Base-by-base conservation (phyloP, 2,329 filamentous ascomycete genomes). In the Botrytis deweyae region DNA sequence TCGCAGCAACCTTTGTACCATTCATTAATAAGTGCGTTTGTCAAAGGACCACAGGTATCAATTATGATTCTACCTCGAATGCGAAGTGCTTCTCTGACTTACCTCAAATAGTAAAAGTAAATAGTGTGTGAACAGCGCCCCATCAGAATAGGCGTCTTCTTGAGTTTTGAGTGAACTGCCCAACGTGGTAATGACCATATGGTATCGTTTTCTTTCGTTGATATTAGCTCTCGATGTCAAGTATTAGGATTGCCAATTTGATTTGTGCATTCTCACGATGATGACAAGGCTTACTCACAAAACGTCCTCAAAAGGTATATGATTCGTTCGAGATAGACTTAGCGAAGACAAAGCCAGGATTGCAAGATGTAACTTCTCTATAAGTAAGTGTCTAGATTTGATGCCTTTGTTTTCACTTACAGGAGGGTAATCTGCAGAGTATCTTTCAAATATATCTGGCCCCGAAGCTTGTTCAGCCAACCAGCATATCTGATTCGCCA, bases 61-160 rank as follows among this genome's bases (percentile, higher is more conserved):
- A 59, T 20, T 33, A 18, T 68, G 52, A n/a, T 29, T n/a, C 29
- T 46, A 4, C 69, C 65, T 42, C 18, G 70, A 61, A 65, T 42
- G 62, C 63, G 18, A 75, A 59, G 2, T 29, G 20, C 44, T 12
- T 38, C 46, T 75, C 20, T 62, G 68, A 75, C 82, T 80, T 74
- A 88, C 86, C 81, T 89, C 88, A 78, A 89, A 89, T 33, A 89
- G 80, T 46, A 89, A 83, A 12, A 89, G 83, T 6, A 89, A 75
- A 88, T 72, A 88, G 78, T 89, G 87, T 2, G 87, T 86, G 42
- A 88, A 83, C 74, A 89, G 86, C 38, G 86, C 83, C n/a, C 86
- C 87, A 77, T 89, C 86, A 0, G 86, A 88, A 29, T 85, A 83
- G n/a, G 88, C 81, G 76, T 89, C 86, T 64, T 86, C 82, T 20